Percentiles rank a stretch among this genome's conserved stretches.
Evolutionary conservation across 2,329 filamentous ascomycete genomes (phyloP).

Genomic region (Apiospora rasikravindrae): DNA sequence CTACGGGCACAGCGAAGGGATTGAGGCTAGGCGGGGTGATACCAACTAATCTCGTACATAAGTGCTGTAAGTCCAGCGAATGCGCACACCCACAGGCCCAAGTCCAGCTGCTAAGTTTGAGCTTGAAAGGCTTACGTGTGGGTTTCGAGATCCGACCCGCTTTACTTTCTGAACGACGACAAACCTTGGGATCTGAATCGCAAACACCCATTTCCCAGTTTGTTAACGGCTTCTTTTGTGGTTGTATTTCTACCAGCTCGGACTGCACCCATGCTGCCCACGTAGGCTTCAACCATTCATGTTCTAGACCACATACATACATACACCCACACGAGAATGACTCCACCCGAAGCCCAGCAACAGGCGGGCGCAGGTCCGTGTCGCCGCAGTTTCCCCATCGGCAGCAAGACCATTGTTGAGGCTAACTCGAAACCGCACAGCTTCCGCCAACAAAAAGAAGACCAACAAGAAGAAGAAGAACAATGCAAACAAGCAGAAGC

Average conservation of each 20-base stretch:
- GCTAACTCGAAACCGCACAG: slow-evolving; percentile 18
- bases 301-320: slow-evolving; percentile 2
- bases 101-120: slow-evolving; percentile 17
- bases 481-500: slow-evolving; percentile 23
- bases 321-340: slow-evolving; percentile 31
- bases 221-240: not conserved
- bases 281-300: not conserved
- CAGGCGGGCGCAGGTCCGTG: slow-evolving; percentile 36
- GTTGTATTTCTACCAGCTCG: not conserved
- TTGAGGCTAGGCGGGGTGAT: not conserved
- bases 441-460: slow-evolving; percentile 58
- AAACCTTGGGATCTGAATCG: slow-evolving; percentile 11
- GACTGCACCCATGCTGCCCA: not conserved
- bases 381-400: slow-evolving; percentile 20
- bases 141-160: slow-evolving; percentile 22
- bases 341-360: slow-evolving; percentile 38
- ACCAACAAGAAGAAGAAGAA: slow-evolving; percentile 66
- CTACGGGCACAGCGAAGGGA: not conserved
- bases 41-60: slow-evolving; percentile 4
- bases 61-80: not conserved
- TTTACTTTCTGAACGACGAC: slow-evolving; percentile 17
- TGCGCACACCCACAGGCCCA: not conserved
- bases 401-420: slow-evolving; percentile 15
- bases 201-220: slow-evolving; percentile 8
- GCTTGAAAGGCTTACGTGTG: slow-evolving; percentile 32